phyloP scores from a whole-genome alignment of 2,329 filamentous ascomycete species.

The Nakataea oryzae region DNA sequence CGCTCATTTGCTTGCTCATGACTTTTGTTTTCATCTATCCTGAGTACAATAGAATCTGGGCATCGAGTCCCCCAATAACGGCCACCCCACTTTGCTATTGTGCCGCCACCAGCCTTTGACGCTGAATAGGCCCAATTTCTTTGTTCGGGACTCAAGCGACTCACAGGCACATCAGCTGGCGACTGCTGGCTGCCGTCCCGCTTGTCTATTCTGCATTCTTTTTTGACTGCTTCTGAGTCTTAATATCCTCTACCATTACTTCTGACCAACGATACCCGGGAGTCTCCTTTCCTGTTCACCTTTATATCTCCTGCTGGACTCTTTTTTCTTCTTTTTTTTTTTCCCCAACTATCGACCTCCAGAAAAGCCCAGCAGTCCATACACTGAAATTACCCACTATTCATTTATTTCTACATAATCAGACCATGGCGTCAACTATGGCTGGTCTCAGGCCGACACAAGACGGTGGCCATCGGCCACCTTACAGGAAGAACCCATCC shows the following conservation, averaged over 20 bases:
- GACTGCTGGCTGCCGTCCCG: no score
- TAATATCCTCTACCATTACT: not conserved
- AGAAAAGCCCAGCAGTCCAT: not conserved
- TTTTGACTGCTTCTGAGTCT: not conserved
- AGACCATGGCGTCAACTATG: slow-evolving; percentile 11
- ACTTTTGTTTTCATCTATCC: not conserved
- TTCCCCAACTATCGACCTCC: not conserved
- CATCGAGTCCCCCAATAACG: not conserved
- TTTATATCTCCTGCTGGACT: slow-evolving; percentile 5
- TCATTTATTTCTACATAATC: slow-evolving; percentile 3
- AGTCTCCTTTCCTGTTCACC: not conserved
- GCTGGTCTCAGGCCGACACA: slow-evolving; percentile 12
- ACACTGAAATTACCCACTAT: not conserved
- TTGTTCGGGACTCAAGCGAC: not conserved
- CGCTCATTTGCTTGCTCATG: not conserved
- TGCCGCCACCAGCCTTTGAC: not conserved
- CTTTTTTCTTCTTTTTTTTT: slow-evolving; percentile 5
- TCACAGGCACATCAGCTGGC: not conserved
- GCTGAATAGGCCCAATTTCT: slow-evolving; percentile 1
- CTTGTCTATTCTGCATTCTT: not conserved
- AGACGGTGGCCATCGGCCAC: not conserved
- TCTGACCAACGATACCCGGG: not conserved
- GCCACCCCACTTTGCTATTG: not conserved
- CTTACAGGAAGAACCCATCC: not conserved
- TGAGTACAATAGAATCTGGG: not conserved